Evolutionary conservation across 805 yeast genomes (phyloP), one percentile per base, ranked within the genome.

Genomic region (Ogataea neopini): DNA sequence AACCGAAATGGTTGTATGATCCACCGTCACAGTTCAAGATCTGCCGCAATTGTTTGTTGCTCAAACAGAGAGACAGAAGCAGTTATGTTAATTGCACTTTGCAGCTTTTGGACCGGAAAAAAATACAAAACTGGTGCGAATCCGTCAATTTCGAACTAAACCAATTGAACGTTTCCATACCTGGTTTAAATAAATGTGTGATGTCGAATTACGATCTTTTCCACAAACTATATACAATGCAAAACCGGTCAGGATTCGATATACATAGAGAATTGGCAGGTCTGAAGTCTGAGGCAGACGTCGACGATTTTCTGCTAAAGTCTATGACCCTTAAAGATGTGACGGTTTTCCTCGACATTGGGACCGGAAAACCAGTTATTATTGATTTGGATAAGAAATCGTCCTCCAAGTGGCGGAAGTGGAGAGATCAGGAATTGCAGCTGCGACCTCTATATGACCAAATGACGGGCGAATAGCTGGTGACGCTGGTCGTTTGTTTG

Each of bases 311-410:
- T 25, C 54, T 79, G 22, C 64, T 71, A 6, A 58, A 70, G 17
- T 69, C 72, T 2, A 79, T 79, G 83, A 75, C 83, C 0, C 54
- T 79, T 42, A 66, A 80, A 50, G 84, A 79, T 55, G 76, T 76
- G 13, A 79, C 82, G 1, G 51, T 79, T 8, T 73, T 79, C 45
- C 53, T 77, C 15, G 70, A 71, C 38, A 63, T 77, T 36, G 68
- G 64, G 7, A 44, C 45, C 6, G 22, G 29, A 6, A 22, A 25
- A 9, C 45, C 57, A 11, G 66, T 62, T 38, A 61, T 79, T 30
- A 65, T 77, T 36, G 84, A 79, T 55, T 59, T 79, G 45, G 84
- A 79, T 54, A 64, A 72, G 51, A 79, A 79, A 55, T 68, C 75
- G 2, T 60, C 62, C 10, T 44, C 63, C 19, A 77, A 76, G 47